phyloP scores from a whole-genome alignment of 1,284 basidiomycete species.

The Malassezia caprae region DNA sequence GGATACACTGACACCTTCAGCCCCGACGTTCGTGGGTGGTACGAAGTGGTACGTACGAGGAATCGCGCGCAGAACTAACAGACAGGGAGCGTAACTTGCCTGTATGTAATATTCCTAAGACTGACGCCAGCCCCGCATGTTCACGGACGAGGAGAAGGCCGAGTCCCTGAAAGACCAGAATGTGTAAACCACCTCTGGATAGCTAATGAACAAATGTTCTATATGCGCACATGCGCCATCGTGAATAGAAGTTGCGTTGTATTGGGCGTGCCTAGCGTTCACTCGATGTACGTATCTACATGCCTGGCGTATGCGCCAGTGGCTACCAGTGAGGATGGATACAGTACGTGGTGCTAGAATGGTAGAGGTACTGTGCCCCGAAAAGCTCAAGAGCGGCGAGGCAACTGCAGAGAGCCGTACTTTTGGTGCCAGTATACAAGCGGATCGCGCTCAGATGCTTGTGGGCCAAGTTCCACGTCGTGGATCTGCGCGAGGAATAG shows the following conservation, averaged over 20 bases:
- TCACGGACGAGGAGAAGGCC: constrained; percentile 43
- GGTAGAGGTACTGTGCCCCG: no score
- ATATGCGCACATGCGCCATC: neutral
- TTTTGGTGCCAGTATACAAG: constrained; percentile 16
- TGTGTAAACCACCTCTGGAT: constrained; percentile 7
- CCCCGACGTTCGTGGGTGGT: constrained; percentile 44
- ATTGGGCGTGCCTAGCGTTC: no score
- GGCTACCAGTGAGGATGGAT: no score
- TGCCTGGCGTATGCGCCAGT: no score
- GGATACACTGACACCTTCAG: constrained; percentile 16
- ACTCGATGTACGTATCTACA: no score
- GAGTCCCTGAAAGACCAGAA: constrained; percentile 36
- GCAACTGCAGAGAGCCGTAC: constrained; percentile 4
- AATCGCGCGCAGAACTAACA: neutral
- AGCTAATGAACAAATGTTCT: neutral
- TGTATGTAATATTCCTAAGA: constrained; percentile 10
- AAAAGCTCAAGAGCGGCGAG: neutral
- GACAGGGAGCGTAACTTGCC: constrained; percentile 30
- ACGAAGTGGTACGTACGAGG: constrained; percentile 39
- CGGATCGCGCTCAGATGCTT: neutral
- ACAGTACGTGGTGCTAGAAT: no score
- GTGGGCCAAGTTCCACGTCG: constrained; percentile 8
- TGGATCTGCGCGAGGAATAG: constrained; percentile 17
- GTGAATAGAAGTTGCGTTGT: neutral
- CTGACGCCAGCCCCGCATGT: constrained; percentile 35